Evolutionary conservation across 768 basidiomycete genomes (phyloP).

Genomic region (Leccinum obscurum): DNA sequence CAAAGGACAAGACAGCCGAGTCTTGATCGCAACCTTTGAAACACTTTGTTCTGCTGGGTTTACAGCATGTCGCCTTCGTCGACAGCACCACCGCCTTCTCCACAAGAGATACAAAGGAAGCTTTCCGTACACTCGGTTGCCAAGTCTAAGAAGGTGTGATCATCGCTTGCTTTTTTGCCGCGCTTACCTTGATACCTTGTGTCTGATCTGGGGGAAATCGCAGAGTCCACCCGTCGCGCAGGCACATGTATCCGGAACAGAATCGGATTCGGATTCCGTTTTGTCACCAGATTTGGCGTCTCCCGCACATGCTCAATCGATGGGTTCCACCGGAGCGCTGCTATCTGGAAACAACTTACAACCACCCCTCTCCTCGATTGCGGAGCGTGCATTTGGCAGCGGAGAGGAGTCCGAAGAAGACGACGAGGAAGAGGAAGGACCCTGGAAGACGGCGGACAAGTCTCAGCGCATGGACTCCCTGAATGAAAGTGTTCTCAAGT

Average conservation of each 20-base stretch:
- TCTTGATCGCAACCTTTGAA: constrained; percentile 18
- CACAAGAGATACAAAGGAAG: constrained; percentile 85
- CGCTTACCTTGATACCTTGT: constrained; percentile 3
- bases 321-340: constrained; percentile 31
- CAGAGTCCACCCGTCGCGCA: constrained; percentile 32
- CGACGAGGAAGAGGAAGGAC: constrained; percentile 64
- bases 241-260: constrained; percentile 63
- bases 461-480: constrained; percentile 45
- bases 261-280: constrained; percentile 84
- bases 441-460: constrained; percentile 57
- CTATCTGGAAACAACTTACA: constrained; percentile 37
- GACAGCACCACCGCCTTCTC: constrained; percentile 63
- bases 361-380: constrained; percentile 72
- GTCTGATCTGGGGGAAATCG: constrained; percentile 20
- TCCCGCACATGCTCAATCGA: constrained; percentile 37
- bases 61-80: constrained; percentile 30
- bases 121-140: constrained; percentile 72
- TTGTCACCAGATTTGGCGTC: constrained; percentile 53
- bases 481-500: constrained; percentile 77
- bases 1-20: constrained; percentile 1
- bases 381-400: constrained; percentile 67
- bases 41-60: constrained; percentile 8
- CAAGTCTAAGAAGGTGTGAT: constrained; percentile 48
- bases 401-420: constrained; percentile 81
- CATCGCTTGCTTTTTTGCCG: neutral